Conservation (phyloP, 176 grass and related monocot genomes). For the Musa acuminata region DNA sequence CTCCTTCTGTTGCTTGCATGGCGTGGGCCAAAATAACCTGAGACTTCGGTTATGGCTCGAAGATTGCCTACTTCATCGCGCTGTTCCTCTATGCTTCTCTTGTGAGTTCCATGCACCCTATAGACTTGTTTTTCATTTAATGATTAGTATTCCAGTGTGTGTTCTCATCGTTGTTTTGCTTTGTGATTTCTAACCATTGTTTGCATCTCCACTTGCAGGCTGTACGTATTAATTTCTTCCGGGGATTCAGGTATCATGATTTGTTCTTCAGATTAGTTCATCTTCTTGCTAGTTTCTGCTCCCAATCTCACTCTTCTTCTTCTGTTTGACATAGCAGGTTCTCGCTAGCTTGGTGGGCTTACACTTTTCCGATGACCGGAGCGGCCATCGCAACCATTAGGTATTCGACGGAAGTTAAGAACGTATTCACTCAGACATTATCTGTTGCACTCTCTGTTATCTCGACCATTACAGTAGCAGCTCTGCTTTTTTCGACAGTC, state of each 20-base stretch:
- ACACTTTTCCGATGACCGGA: slow-evolving; percentile 91
- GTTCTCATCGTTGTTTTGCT: background rate
- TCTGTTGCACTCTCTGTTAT: slow-evolving; percentile 47
- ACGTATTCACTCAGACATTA: slow-evolving; percentile 52
- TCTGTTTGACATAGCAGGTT: slow-evolving; percentile 28
- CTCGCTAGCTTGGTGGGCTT: slow-evolving; percentile 94
- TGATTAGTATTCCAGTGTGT: background rate
- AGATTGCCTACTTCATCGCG: slow-evolving; percentile 64
- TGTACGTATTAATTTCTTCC: slow-evolving; percentile 72
- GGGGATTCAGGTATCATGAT: slow-evolving; percentile 48
- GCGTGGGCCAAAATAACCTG: slow-evolving; percentile 76
- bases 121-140: background rate
- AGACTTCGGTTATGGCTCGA: slow-evolving; percentile 55
- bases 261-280: background rate
- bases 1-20: slow-evolving; percentile 69
- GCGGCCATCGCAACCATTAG: slow-evolving; percentile 63
- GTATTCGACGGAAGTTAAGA: slow-evolving; percentile 74
- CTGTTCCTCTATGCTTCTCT: slow-evolving; percentile 89
- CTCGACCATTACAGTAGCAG: slow-evolving; percentile 38
- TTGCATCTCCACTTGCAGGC: slow-evolving; percentile 26
- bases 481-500: slow-evolving; percentile 55
- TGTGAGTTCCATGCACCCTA: slow-evolving; percentile 20
- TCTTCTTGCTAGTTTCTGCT: background rate
- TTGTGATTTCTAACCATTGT: background rate
- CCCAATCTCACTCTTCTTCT: background rate